Base-by-base conservation (phyloP, 2,329 filamentous ascomycete genomes). In the Alternaria postmessia region DNA sequence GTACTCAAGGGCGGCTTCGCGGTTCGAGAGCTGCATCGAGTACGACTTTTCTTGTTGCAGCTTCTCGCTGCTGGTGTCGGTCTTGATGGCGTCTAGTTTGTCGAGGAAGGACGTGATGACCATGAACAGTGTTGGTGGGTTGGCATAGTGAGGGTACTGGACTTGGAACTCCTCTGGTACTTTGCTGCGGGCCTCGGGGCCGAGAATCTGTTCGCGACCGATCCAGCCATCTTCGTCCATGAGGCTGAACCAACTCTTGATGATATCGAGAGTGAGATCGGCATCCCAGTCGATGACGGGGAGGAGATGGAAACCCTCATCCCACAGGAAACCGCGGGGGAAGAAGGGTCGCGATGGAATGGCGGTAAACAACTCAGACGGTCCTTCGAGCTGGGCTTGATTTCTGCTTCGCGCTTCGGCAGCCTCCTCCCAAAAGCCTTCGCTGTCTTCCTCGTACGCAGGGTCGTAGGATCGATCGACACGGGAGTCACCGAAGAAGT, bases 151-250 rank as follows among this genome's bases (percentile, higher is more conserved):
- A 24, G 95, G 94, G 75, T 98, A 98, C 75, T 98, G 95, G 14
- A 93, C 87, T 72, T 96, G 94, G 77, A 99, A 99, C 79, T 98
- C 94, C 5, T 85, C 79, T 0, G 95, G 95, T 2, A 99, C 95
- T 80, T 97, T 98, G 85, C 91, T 97, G 64, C 94, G 89, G 47
- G 95, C 95, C 81, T 99, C 95, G 3, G 86, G 80, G 2, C 95
- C 95, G 2, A 99, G 86, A 61, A 99, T 98, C 80, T 97, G 94
- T 81, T 99, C 95, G 52, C 95, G 90, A 3, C 90, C 92, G 75
- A 99, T 98, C 95, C 95, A 99, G 54, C 95, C 95, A 76, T 98
- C 93, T 16, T 95, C 91, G 67, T 99, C 95, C 87, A 98, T 97
- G 18, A 96, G 87, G 65, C 90, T 93, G 81, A 96, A 96, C 95